A percentile compares a stretch with the other conserved stretches of the same genome.
phyloP scores from a whole-genome alignment of 1,284 basidiomycete species.

The Moniliella sp. region DNA sequence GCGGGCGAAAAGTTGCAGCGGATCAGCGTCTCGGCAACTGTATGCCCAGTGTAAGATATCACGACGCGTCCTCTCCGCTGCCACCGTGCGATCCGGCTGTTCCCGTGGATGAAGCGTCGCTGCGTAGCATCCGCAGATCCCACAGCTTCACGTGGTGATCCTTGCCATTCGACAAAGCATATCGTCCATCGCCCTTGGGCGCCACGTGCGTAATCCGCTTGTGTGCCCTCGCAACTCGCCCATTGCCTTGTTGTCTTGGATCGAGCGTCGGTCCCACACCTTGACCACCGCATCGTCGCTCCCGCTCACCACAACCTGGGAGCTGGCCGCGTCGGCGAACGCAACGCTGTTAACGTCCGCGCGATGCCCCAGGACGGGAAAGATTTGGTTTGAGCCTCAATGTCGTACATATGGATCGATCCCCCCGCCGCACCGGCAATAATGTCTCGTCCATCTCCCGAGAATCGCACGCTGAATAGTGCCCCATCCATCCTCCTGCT shows the following conservation, averaged over 20 bases:
- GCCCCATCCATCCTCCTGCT: not conserved
- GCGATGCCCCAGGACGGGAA: constrained; percentile 60
- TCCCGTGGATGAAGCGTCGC: constrained; percentile 40
- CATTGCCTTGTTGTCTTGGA: constrained; percentile 55
- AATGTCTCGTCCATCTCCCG: constrained; percentile 80
- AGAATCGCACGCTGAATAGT: constrained; percentile 84
- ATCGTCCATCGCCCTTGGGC: constrained; percentile 58
- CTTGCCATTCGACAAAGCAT: constrained; percentile 84
- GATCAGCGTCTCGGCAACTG: constrained; percentile 75
- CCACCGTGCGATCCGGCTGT: no score
- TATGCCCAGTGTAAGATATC: constrained; percentile 75
- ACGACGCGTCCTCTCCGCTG: constrained; percentile 76
- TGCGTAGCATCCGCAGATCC: constrained; percentile 81
- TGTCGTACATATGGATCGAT: constrained; percentile 59
- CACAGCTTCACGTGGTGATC: constrained; percentile 78
- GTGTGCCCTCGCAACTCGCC: constrained; percentile 84
- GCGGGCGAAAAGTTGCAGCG: constrained; percentile 81
- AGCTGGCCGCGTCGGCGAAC: constrained; percentile 74
- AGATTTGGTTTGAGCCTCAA: constrained; percentile 56
- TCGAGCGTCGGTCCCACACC: constrained; percentile 78
- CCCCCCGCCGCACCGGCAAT: constrained; percentile 43
- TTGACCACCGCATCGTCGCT: constrained; percentile 84
- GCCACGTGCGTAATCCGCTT: constrained; percentile 37
- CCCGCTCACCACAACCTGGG: constrained; percentile 76
- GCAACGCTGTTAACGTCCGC: constrained; percentile 84